phyloP scores from a whole-genome alignment of 116 monocot genomes.

The Iris pallida region DNA sequence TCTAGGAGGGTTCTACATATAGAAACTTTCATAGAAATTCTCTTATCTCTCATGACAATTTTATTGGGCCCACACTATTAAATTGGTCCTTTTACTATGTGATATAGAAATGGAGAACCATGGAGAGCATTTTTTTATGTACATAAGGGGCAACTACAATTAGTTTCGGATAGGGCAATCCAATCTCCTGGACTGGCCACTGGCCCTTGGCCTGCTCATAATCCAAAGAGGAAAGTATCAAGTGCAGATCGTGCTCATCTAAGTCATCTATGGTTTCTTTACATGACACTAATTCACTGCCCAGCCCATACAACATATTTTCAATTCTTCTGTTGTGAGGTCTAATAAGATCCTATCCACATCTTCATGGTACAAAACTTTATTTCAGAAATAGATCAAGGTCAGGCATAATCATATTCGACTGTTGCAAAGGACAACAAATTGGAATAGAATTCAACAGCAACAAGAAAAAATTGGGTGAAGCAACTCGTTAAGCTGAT shows the following conservation, averaged over 20 bases:
- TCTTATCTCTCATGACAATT: too few relatives aligned
- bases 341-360: background rate
- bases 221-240: background rate
- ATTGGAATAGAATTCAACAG: background rate
- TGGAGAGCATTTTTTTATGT: too few relatives aligned
- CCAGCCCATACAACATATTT: background rate
- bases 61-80: too few relatives aligned
- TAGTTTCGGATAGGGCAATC: too few relatives aligned
- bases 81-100: too few relatives aligned
- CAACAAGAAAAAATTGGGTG: background rate
- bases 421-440: too few relatives aligned
- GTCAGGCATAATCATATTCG: background rate
- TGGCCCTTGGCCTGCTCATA: too few relatives aligned
- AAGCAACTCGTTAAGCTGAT: background rate
- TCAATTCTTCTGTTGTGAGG: background rate
- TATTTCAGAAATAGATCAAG: background rate
- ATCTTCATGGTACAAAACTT: background rate
- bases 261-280: background rate
- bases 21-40: too few relatives aligned
- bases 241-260: constrained; percentile 2
- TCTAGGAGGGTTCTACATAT: too few relatives aligned
- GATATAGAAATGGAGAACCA: too few relatives aligned
- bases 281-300: background rate
- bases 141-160: background rate
- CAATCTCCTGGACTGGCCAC: too few relatives aligned